A percentile compares a stretch with the other conserved stretches of the same genome.
These are phyloP conservation scores for Didymella keratinophila DNA, from an alignment of 2,329 filamentous ascomycete species.

Conservation along the genomic window DNA sequence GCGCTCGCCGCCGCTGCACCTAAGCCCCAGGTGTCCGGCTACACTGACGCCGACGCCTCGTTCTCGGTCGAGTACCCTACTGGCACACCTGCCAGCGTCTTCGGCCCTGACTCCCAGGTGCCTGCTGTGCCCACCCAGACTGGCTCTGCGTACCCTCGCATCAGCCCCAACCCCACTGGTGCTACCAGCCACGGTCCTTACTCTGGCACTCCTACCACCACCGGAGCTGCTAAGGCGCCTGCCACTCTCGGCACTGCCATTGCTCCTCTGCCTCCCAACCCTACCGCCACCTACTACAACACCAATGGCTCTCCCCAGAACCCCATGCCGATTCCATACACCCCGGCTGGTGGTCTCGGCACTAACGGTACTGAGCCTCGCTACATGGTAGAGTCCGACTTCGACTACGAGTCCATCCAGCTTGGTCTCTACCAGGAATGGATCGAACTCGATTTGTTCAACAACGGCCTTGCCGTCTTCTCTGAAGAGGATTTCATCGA, in stretches of 20 bases:
- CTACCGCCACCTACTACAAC: slow-evolving; percentile 73
- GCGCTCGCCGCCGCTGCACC: slow-evolving; percentile 50
- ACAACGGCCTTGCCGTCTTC: slow-evolving; percentile 75
- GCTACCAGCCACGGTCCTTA: slow-evolving; percentile 74
- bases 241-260: slow-evolving; percentile 66
- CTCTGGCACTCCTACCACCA: slow-evolving; percentile 71
- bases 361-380: slow-evolving; percentile 80
- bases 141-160: slow-evolving; percentile 53
- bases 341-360: slow-evolving; percentile 73
- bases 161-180: slow-evolving; percentile 61
- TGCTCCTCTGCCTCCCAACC: slow-evolving; percentile 63
- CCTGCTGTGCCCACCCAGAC: slow-evolving; percentile 46
- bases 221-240: slow-evolving; percentile 69
- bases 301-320: slow-evolving; percentile 73
- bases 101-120: slow-evolving; percentile 56
- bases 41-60: slow-evolving; percentile 55
- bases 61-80: slow-evolving; percentile 48
- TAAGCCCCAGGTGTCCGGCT: slow-evolving; percentile 54
- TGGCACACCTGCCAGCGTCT: slow-evolving; percentile 51
- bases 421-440: slow-evolving; percentile 82
- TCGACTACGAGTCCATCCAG: slow-evolving; percentile 80
- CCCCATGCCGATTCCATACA: slow-evolving; percentile 75
- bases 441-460: slow-evolving; percentile 85
- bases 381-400: slow-evolving; percentile 81
- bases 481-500: slow-evolving; percentile 72